Base-by-base conservation (phyloP, 192 early-diverging fungal species). In the Coemansia furcata region DNA sequence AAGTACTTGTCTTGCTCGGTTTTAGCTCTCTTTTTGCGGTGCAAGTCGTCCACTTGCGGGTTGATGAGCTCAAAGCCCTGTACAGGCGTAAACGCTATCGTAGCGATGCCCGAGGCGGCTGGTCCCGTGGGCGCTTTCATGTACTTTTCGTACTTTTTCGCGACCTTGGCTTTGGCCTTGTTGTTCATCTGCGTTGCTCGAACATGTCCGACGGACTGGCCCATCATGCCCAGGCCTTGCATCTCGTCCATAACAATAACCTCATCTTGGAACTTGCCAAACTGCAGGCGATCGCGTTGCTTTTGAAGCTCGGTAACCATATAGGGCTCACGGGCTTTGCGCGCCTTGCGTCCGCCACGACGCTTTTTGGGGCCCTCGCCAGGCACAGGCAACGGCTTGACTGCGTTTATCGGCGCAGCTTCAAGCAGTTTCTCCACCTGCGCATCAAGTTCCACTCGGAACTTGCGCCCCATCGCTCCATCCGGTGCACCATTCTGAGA, bases 61-160 rank as follows among this genome's bases (percentile, higher is more conserved):
- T 95, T 93, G 36, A 89, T 87, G 30, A 98, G 73, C 77, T 98
- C 96, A 69, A 98, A 92, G 60, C 95, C 94, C 68, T 98, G 93
- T 15, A 95, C 90, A 10, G 96, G 95, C 7, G 95, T 98, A 63
- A 98, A 97, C 2, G 96, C 91, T 11, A 98, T 83, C 17, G 94
- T 95, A 0, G 94, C 89, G 46, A 95, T 81, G 11, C 96, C 96
- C 23, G 94, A 92, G 3, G 90, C 89, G 6, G 72, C 65, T 11
- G 76, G 67, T 2, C 84, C 68, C 6, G 52, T 61, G 52, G 71
- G 74, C 26, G 68, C 60, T 60, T 81, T 68, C 76, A 85, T 60
- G 74, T 87, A 66, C 70, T 74, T 70, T 83, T 66, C 84, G 87
- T 78, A 82, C 76, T 83, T 89, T 83, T 77, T 82, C 29, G 71